These are phyloP conservation scores for Didymella keratinophila DNA, from an alignment of 2,329 filamentous ascomycete genomes.

Conservation along the genomic window DNA sequence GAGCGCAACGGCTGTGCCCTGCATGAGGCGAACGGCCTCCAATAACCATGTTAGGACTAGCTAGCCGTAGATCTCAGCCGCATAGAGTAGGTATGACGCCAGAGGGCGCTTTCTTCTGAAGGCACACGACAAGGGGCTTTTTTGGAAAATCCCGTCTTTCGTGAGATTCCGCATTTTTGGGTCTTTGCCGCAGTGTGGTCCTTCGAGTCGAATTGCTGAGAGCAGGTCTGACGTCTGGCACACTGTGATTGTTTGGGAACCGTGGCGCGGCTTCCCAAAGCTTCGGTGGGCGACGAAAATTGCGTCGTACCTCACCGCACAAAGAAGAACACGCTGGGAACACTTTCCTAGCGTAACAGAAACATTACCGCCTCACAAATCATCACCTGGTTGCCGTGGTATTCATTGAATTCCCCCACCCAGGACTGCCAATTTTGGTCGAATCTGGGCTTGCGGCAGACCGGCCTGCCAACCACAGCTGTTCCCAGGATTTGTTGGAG, in stretches of 20 bases:
- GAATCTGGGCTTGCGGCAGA: not conserved
- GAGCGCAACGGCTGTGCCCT: slow-evolving; percentile 32
- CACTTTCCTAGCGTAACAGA: not conserved
- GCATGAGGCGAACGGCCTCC: slow-evolving; percentile 21
- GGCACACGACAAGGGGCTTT: slow-evolving; percentile 21
- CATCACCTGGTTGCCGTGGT: not conserved
- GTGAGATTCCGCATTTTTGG: slow-evolving; percentile 26
- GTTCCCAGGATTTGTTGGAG: slow-evolving; percentile 1
- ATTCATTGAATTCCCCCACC: not conserved
- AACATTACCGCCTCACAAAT: not conserved
- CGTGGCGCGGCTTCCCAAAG: not conserved
- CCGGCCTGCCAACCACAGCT: slow-evolving; percentile 2
- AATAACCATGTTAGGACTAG: not conserved
- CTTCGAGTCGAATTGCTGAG: slow-evolving; percentile 8
- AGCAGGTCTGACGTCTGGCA: slow-evolving; percentile 14
- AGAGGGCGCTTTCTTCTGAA: slow-evolving; percentile 5
- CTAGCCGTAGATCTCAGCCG: slow-evolving; percentile 13
- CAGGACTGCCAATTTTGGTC: slow-evolving; percentile 4
- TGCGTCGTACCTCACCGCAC: slow-evolving; percentile 8
- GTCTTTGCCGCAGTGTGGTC: slow-evolving; percentile 13
- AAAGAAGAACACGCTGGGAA: not conserved
- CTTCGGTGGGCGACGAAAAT: not conserved
- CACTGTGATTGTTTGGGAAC: not conserved
- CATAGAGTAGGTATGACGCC: slow-evolving; percentile 28
- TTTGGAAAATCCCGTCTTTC: slow-evolving; percentile 10